Evolutionary conservation across 257 asterid genomes (phyloP).

Genomic region (Salvia miltiorrhiza): DNA sequence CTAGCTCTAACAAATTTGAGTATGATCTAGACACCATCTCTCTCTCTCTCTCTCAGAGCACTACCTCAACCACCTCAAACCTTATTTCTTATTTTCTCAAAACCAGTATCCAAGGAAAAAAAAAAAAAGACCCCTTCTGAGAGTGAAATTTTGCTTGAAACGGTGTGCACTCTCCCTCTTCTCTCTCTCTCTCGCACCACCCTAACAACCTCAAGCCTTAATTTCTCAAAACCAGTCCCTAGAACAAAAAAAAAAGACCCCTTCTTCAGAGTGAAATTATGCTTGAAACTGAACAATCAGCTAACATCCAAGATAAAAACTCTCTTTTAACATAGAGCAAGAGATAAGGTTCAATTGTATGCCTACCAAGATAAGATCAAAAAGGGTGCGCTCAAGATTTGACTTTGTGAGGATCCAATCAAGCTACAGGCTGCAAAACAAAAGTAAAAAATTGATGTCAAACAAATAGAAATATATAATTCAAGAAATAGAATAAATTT

Average conservation of each 20-base stretch:
- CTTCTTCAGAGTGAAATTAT: conserved; percentile 5
- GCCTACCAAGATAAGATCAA: conserved; percentile 13
- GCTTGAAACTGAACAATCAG: conserved; percentile 9
- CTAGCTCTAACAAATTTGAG: conserved; percentile 78
- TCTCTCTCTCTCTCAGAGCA: not conserved
- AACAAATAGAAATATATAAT: conserved; percentile 3
- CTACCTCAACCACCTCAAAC: conserved; percentile 26
- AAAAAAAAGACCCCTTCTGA: not conserved
- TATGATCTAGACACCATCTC: conserved; percentile 85
- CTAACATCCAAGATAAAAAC: not conserved
- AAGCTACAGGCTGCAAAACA: conserved; percentile 27
- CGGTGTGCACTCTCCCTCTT: not conserved
- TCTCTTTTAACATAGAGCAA: conserved; percentile 13
- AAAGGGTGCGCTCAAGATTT: conserved; percentile 31
- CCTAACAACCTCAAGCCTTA: conserved; percentile 23
- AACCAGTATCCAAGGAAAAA: conserved; percentile 24
- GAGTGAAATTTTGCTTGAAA: not conserved
- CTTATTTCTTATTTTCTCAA: conserved; percentile 17
- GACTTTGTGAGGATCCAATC: conserved; percentile 34
- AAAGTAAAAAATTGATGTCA: conserved; percentile 16
- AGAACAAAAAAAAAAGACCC: conserved; percentile 24
- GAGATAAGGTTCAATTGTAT: conserved; percentile 9
- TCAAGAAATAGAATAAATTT: conserved; percentile 27
- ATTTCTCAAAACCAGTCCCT: conserved; percentile 16
- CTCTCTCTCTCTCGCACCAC: conserved; percentile 13